These are phyloP conservation scores for Sclerospora graminicola DNA, from an alignment of 352 stramenopile species.

Conservation along the genomic window DNA sequence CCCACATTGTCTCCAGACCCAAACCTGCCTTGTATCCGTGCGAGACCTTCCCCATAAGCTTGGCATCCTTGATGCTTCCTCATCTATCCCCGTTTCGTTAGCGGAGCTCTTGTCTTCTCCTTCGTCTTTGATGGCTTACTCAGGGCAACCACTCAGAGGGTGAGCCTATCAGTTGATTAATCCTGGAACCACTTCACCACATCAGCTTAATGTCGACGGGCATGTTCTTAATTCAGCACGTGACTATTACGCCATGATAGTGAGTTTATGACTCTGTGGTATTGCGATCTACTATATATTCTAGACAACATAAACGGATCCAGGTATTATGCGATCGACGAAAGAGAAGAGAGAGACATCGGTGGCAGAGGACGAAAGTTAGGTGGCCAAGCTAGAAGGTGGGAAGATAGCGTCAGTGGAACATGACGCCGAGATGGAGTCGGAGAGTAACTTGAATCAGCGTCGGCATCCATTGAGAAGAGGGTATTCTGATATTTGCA, in stretches of 20 bases:
- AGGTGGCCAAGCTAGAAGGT: conserved; percentile 18
- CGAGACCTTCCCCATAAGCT: no score
- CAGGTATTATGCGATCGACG: conserved; percentile 47
- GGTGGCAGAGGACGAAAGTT: conserved; percentile 11
- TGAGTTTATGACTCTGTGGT: conserved; percentile 41
- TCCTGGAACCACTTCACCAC: no score
- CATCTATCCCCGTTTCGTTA: no score
- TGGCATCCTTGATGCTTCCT: no score
- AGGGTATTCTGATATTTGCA: conserved; percentile 62
- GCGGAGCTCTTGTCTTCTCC: no score
- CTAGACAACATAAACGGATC: conserved; percentile 59
- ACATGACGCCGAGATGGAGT: conserved; percentile 1
- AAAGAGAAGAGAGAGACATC: conserved; percentile 10
- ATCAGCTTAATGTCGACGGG: conserved; percentile 50
- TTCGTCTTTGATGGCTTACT: no score
- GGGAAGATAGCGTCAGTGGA: neutral
- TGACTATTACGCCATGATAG: conserved; percentile 28
- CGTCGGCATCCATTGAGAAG: conserved; percentile 9
- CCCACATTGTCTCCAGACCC: no score
- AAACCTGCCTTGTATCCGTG: no score
- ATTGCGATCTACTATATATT: conserved; percentile 64
- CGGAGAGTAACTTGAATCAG: neutral
- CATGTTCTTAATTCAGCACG: conserved; percentile 59
- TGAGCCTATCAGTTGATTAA: no score
- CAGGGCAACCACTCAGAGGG: no score